Evolutionary conservation across 2,329 filamentous ascomycete species (phyloP).

Genomic region (Colletotrichum australisinense): DNA sequence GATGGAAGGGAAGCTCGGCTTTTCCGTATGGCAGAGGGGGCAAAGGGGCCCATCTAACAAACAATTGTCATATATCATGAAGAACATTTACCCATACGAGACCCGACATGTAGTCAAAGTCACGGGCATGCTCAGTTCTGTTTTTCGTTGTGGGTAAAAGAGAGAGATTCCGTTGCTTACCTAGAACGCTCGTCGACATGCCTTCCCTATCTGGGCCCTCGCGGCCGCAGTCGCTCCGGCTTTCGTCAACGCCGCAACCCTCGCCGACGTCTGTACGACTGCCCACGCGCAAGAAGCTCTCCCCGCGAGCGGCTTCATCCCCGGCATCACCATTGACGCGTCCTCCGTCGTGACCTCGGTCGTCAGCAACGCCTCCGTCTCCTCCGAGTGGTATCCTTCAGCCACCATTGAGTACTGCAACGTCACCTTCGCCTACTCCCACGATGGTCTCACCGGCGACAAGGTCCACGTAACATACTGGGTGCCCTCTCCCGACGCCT

Average conservation of each 20-base stretch:
- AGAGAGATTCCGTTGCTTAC: background rate
- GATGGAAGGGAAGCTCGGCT: background rate
- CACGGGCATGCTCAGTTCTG: background rate
- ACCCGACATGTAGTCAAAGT: background rate
- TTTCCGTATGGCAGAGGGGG: background rate
- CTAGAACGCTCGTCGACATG: background rate
- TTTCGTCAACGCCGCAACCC: conserved; percentile 35
- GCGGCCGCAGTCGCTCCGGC: conserved; percentile 5
- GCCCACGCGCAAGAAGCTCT: conserved; percentile 39
- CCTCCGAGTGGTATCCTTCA: conserved; percentile 43
- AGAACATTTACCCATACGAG: background rate
- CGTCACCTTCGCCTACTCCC: conserved; percentile 57
- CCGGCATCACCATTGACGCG: conserved; percentile 42
- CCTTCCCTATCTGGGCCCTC: background rate
- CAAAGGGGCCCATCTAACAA: background rate
- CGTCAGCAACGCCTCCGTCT: conserved; percentile 46
- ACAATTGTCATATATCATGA: conserved; percentile 4
- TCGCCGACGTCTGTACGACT: conserved; percentile 38
- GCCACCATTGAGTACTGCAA: conserved; percentile 55
- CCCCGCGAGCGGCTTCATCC: conserved; percentile 39
- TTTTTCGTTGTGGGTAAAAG: background rate
- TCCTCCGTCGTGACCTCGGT: conserved; percentile 43
- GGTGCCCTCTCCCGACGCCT: conserved; percentile 54
- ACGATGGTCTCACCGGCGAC: conserved; percentile 49
- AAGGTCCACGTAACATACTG: conserved; percentile 51